phyloP scores from a whole-genome alignment of 106 monocot species.

The Apostasia ramifera region DNA sequence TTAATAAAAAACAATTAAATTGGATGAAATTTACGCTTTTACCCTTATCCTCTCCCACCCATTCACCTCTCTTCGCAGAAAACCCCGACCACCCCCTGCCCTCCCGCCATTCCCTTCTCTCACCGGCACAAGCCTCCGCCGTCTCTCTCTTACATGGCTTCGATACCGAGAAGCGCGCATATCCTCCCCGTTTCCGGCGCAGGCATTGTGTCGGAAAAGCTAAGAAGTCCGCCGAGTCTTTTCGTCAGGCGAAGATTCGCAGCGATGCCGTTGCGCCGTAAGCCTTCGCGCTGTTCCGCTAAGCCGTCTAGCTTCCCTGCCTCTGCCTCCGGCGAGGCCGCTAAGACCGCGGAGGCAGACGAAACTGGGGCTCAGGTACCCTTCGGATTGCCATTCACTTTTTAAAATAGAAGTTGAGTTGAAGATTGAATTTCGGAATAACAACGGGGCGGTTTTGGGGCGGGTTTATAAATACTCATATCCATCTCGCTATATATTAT shows the following conservation, averaged over 20 bases:
- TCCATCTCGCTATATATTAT: no score
- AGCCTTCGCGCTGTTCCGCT: background rate
- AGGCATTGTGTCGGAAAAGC: slow-evolving; percentile 2
- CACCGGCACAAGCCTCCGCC: background rate
- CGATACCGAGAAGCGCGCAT: background rate
- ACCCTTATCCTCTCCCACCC: no score
- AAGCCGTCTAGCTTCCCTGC: background rate
- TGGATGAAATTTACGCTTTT: no score
- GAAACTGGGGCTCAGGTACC: slow-evolving; percentile 2
- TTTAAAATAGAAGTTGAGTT: no score
- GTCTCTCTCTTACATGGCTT: slow-evolving; percentile 2
- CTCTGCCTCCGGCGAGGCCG: background rate
- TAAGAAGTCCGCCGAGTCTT: background rate
- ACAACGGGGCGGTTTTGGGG: no score
- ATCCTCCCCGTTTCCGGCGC: background rate
- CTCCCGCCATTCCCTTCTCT: no score
- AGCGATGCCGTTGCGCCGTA: background rate
- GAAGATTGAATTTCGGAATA: no score
- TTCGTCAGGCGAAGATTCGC: background rate
- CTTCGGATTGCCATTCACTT: background rate
- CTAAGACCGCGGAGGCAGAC: background rate
- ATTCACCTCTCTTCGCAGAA: no score
- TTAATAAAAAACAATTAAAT: no score
- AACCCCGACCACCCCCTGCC: no score
- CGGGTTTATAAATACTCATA: no score